These are phyloP conservation scores for Ilyonectria robusta DNA, from an alignment of 2,329 filamentous ascomycete species.

Conservation along the genomic window DNA sequence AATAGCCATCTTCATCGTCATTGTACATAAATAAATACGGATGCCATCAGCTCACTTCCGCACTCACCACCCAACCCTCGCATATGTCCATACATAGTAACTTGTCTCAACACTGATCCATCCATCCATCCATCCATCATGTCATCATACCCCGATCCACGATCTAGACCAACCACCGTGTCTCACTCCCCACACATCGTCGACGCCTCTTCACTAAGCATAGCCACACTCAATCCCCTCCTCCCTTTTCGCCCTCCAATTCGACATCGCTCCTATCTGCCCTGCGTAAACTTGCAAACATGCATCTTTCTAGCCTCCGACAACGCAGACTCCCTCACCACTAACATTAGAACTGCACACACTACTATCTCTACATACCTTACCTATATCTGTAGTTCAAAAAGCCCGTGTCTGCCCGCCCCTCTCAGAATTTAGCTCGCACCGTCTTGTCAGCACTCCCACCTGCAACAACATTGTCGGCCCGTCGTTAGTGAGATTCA, in stretches of 20 bases:
- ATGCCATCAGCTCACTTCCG: constrained; percentile 5
- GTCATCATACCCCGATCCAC: constrained; percentile 18
- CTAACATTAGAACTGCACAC: too few species aligned
- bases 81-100: neutral
- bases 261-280: neutral
- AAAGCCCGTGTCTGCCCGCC: neutral
- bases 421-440: neutral
- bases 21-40: constrained; percentile 4
- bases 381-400: too few species aligned
- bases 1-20: neutral
- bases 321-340: neutral
- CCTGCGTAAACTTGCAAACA: neutral
- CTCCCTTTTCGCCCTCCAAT: neutral
- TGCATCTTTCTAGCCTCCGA: neutral
- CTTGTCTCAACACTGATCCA: constrained; percentile 3
- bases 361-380: neutral
- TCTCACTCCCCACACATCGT: constrained; percentile 22
- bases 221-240: constrained; percentile 14
- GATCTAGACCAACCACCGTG: constrained; percentile 10
- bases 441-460: neutral
- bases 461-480: constrained; percentile 10
- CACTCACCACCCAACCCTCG: constrained; percentile 4
- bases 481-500: constrained; percentile 15
- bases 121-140: constrained; percentile 17
- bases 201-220: constrained; percentile 4